Conservation (phyloP, 2,329 filamentous ascomycete species). For the Podosphaera fusca region DNA sequence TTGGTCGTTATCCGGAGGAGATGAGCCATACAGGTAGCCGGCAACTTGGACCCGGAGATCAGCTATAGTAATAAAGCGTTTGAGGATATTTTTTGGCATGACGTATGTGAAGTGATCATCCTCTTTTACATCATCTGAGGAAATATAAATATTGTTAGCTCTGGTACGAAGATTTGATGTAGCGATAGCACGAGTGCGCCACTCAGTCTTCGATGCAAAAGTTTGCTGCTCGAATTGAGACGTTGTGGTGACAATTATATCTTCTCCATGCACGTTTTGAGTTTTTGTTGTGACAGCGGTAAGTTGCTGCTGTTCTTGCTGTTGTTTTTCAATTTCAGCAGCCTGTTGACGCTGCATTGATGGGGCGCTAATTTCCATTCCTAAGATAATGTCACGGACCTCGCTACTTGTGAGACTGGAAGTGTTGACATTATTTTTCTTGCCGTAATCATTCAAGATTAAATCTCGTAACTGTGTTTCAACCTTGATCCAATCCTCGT, state of each 20-base stretch:
- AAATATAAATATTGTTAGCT: constrained; percentile 97
- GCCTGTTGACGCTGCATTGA: constrained; percentile 97
- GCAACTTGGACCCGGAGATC: constrained; percentile 92
- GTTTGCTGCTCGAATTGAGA: constrained; percentile 95
- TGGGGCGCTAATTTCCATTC: constrained; percentile 97
- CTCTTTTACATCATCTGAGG: constrained; percentile 75
- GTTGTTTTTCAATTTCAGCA: constrained; percentile 96
- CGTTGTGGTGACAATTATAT: constrained; percentile 94
- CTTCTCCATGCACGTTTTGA: constrained; percentile 87
- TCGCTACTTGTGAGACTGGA: constrained; percentile 90
- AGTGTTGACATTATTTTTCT: constrained; percentile 99
- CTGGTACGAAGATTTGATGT: constrained; percentile 85
- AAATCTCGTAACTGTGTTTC: constrained; percentile 87
- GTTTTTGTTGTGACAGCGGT: constrained; percentile 97
- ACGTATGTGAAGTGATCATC: constrained; percentile 83
- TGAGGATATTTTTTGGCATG: constrained; percentile 97
- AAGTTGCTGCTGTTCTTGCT: constrained; percentile 86
- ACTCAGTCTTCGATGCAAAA: constrained; percentile 96
- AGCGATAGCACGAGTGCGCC: constrained; percentile 89
- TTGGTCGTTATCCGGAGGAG: constrained; percentile 80
- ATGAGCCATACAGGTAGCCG: constrained; percentile 82
- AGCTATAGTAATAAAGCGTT: constrained; percentile 92
- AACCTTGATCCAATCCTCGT: constrained; percentile 99
- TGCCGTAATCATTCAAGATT: constrained; percentile 94
- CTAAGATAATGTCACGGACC: constrained; percentile 92